Base-by-base conservation (phyloP, 2,329 filamentous ascomycete genomes). In the Xylaria sp. region DNA sequence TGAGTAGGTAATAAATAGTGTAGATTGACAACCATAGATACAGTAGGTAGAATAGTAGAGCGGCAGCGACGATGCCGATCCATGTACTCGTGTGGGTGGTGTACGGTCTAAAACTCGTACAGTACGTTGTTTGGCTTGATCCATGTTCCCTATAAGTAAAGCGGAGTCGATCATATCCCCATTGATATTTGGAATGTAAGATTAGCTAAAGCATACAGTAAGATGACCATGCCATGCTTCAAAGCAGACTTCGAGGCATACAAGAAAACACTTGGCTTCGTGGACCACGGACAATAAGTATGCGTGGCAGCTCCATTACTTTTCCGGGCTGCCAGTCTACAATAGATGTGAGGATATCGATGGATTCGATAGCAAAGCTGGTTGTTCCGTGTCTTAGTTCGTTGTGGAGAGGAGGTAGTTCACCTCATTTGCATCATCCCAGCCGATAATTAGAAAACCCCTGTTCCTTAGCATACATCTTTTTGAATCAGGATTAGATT, bases 141-240 rank as follows among this genome's bases (percentile, higher is more conserved):
- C 7, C 9, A 58, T 49, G 2, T 28, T 41, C 23, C 33, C 23
- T 7, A 28, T 28, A 28, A 28, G 28, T 28, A 28, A 25, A 49
- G 52, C n/a, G n/a, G 41, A 15, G 39, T 33, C 41, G n/a, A 23
- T 36, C 28, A 31, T 56, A 51, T 58, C 36, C 52, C 10, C 15
- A 36, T 59, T 46, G 43, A 18, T 66, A 62, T 66, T 66, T 66
- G 52, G 51, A 62, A 66, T 66, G 20, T 8, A 6, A 20, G 10
- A 13, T 5, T 59, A 18, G 25, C 18, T 10, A 51, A 49, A 39
- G 9, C 23, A 49, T 20, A 48, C 20, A 51, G 31, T 66, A 56
- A 56, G n/a, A 48, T 49, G 36, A 31, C 31, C 18, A 15, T 46
- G 7, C 41, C 18, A 18, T 46, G 15, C 41, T 46, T 18, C 15